phyloP scores from a whole-genome alignment of 306 rosid genomes.

The Cicer arietinum region DNA sequence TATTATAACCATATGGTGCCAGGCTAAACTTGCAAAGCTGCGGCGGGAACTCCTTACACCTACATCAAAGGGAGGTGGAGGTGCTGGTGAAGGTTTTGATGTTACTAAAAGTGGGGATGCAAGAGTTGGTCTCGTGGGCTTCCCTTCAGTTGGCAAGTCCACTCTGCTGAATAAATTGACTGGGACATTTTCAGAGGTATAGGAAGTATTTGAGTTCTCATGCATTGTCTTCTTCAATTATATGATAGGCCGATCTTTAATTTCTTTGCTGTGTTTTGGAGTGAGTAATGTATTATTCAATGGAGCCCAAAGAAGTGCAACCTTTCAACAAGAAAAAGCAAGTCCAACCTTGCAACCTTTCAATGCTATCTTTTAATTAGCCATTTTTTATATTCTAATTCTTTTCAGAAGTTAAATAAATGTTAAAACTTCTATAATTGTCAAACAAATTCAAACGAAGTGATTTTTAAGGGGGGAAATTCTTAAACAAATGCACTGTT shows the following conservation, averaged over 20 bases:
- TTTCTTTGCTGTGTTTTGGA: constrained; percentile 30
- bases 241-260: constrained; percentile 15
- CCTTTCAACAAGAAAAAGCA: constrained; percentile 2
- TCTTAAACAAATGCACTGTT: background rate
- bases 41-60: constrained; percentile 93
- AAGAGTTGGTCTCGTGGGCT: constrained; percentile 98
- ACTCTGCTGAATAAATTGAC: constrained; percentile 92
- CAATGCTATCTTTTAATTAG: background rate
- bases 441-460: background rate
- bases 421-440: background rate
- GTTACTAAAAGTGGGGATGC: constrained; percentile 99
- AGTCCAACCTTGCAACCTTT: constrained; percentile 6
- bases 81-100: constrained; percentile 99
- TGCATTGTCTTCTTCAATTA: constrained; percentile 24
- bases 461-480: background rate
- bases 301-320: background rate
- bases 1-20: constrained; percentile 43
- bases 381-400: background rate
- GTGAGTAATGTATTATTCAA: constrained; percentile 25
- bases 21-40: constrained; percentile 98
- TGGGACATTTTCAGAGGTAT: constrained; percentile 98
- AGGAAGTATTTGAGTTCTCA: constrained; percentile 24
- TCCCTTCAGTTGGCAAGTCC: constrained; percentile 98
- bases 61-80: constrained; percentile 86
- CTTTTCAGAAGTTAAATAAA: background rate